These are phyloP conservation scores for Alternaria sp. DNA, from an alignment of 2,329 filamentous ascomycete genomes.

Conservation along the genomic window DNA sequence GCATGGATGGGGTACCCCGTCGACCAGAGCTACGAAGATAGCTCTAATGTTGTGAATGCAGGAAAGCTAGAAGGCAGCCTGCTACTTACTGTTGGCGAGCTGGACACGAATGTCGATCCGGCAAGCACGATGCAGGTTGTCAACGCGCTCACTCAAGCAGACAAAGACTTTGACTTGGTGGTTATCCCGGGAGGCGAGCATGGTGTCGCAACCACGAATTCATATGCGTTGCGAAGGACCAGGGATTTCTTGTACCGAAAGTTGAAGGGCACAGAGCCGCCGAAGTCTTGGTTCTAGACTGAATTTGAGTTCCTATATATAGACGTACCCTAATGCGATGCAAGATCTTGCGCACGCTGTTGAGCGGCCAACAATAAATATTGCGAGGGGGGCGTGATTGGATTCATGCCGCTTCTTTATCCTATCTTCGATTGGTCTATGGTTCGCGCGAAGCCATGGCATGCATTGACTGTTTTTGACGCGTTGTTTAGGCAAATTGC, in stretches of 20 bases:
- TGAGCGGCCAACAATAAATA: accelerated
- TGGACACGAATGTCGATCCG: conserved; percentile 43
- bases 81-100: conserved; percentile 44
- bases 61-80: conserved; percentile 25
- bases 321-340: background rate
- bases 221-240: background rate
- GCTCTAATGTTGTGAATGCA: conserved; percentile 37
- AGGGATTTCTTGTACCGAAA: background rate
- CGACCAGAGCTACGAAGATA: conserved; percentile 30
- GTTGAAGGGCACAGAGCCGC: background rate
- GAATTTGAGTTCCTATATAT: background rate
- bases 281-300: background rate
- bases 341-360: background rate
- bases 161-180: conserved; percentile 35
- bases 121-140: conserved; percentile 40
- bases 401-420: background rate
- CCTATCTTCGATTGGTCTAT: background rate
- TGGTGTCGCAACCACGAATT: conserved; percentile 14
- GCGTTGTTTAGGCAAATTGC: no score
- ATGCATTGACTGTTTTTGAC: no score
- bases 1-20: conserved; percentile 37
- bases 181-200: conserved; percentile 32
- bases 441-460: no score
- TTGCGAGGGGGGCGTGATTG: no score
- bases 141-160: conserved; percentile 27